phyloP scores from a whole-genome alignment of 73 alveolate species.

The Paramecium primaurelia region DNA sequence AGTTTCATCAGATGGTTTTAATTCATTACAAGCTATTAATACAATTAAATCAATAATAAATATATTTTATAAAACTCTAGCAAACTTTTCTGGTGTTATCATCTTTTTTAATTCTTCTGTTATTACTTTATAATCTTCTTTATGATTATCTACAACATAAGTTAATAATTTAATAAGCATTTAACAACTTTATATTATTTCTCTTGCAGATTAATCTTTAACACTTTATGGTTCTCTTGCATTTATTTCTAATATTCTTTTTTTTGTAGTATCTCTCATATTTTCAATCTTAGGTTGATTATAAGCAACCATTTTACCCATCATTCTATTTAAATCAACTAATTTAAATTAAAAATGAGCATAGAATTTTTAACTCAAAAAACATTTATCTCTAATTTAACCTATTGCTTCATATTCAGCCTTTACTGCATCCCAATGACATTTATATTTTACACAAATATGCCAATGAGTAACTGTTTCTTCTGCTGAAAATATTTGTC shows the following conservation, averaged over 20 bases:
- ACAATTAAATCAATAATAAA: constrained; percentile 3
- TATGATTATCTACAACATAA: neutral
- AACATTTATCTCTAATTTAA: constrained; percentile 3
- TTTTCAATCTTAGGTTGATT: neutral
- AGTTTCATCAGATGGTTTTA: constrained; percentile 2
- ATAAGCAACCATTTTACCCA: neutral
- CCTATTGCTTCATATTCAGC: constrained; percentile 19
- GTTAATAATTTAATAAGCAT: neutral
- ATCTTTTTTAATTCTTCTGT: neutral
- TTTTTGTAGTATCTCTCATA: constrained; percentile 37
- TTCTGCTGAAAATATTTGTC: constrained; percentile 5
- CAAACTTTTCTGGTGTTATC: neutral
- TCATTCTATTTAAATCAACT: neutral
- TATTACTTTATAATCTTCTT: neutral
- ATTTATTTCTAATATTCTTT: neutral
- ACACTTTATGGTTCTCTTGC: neutral
- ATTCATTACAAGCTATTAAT: neutral
- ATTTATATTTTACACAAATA: neutral
- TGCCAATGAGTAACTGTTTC: constrained; percentile 27
- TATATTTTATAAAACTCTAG: neutral
- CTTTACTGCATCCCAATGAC: constrained; percentile 49
- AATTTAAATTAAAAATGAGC: neutral
- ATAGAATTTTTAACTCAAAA: constrained; percentile 17
- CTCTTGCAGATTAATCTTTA: constrained; percentile 4
- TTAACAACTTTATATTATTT: neutral